Evolutionary conservation across 179 eudicot genomes (phyloP), one percentile per base, ranked within the genome.

Genomic region (Beta corolliflora): DNA sequence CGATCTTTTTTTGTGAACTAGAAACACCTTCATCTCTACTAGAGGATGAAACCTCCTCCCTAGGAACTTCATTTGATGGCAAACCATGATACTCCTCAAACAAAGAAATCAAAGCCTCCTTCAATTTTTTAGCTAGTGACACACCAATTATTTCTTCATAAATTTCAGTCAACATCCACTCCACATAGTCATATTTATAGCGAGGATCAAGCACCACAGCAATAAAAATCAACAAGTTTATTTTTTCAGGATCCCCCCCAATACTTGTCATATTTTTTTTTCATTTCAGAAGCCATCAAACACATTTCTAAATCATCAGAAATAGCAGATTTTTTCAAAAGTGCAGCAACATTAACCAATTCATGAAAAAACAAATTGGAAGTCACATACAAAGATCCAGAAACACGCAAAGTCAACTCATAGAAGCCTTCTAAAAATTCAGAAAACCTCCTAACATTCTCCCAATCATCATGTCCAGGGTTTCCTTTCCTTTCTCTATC

Each of bases 231-330:
- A 74, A 25, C 3, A 74, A 12, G 8, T 55, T 74, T 19, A 74
- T 36, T 23, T 55, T 74, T 9, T 74, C 50, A 12, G 13, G 10
- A 14, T 29, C n/a, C 21, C 11, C 10, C 77, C 77, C n/a, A 74
- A 74, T 74, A 74, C 23, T 74, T 74, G 77, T 74, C 64, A 72
- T 72, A 19, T 72, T 72, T 21, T 23, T 18, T 52, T 72, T n/a
- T n/a, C 59, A 72, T 72, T 72, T 10, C 18, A 48, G 15, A 3
- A 19, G 56, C 76, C 76, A 72, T 72, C 18, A 56, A 56, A 56
- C 61, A 5, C 21, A 56, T 19, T 15, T 5, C 5, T 5, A 56
- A 14, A 56, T 56, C 41, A 36, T 36, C 41, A 36, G 1, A 36
- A 36, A 36, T 36, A 36, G 41, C 1, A 36, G 41, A 36, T 36